Base-by-base conservation (phyloP, 805 yeast species). In the Pichia nakasei region DNA sequence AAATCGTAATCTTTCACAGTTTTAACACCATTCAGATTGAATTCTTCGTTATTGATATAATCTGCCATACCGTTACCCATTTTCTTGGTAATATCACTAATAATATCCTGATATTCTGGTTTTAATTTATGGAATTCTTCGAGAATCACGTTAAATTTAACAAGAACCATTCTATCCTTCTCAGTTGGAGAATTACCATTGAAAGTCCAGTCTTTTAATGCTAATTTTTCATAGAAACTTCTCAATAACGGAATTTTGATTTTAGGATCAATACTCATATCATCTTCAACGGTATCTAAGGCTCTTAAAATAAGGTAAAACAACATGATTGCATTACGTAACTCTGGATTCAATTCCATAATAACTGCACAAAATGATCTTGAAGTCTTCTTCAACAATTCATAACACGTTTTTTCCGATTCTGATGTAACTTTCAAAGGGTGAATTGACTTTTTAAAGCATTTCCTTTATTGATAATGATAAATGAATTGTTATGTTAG, bases 51-150 rank as follows among this genome's bases (percentile, higher is more conserved):
- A 54, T 74, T 68, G 43, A 85, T 79, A 64, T 89, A 93, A 58
- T 86, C 88, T 27, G 97, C 97, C 98, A 93, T 93, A 44, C 98
- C 98, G 53, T 85, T 79, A 46, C 97, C 98, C 98, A 93, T 93
- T 61, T 82, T 72, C 45, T 68, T 53, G 38, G 96, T 80, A 54
- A 88, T 85, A 49, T 82, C 86, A 53, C 73, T 75, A 52, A 93
- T 78, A 33, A 88, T 80, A 43, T 74, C 83, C 65, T 84, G 89
- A 64, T 87, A 89, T 46, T 72, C 78, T 6, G 85, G 78, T 57
- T 79, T 78, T 57, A 93, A 72, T 47, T 70, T 68, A 60, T 84
- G 88, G 62, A 71, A 89, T 60, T 86, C 94, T 9, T 64, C 53
- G 53, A 91, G 68, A 35, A 93, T 70, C 37, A 63, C 57, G 56